A percentile compares a stretch with the other conserved stretches of the same genome.
Evolutionary conservation across 371 early-diverging fungal genomes (phyloP).

Genomic region (Mucor indicus): DNA sequence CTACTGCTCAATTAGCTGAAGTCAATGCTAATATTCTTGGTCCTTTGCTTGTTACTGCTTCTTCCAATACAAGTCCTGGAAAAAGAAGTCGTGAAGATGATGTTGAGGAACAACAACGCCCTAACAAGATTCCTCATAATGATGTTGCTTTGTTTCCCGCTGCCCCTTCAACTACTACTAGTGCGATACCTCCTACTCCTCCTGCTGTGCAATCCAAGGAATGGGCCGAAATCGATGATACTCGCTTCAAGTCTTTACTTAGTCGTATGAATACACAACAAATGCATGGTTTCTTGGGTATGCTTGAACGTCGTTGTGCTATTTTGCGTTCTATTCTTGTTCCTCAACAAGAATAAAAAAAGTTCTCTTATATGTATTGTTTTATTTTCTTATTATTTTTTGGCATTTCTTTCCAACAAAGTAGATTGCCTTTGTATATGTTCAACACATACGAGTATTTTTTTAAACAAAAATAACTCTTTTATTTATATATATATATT

Average conservation of each 20-base stretch:
- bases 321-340: slow-evolving; percentile 31
- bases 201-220: slow-evolving; percentile 33
- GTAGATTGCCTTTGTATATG: slow-evolving; percentile 23
- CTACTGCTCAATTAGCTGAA: not conserved
- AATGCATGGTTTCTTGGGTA: slow-evolving; percentile 51
- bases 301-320: slow-evolving; percentile 48
- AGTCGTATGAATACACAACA: slow-evolving; percentile 51
- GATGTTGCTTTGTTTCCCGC: slow-evolving; percentile 11
- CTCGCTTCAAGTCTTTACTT: slow-evolving; percentile 43
- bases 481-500: slow-evolving; percentile 10
- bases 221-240: slow-evolving; percentile 40
- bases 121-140: not conserved
- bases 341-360: slow-evolving; percentile 14
- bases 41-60: not conserved
- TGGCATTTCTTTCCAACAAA: slow-evolving; percentile 13
- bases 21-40: slow-evolving; percentile 1
- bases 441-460: slow-evolving; percentile 27
- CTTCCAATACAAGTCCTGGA: not conserved
- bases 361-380: not conserved
- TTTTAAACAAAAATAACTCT: slow-evolving; percentile 11
- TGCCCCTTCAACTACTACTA: slow-evolving; percentile 3
- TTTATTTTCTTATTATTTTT: slow-evolving; percentile 6
- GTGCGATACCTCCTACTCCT: slow-evolving; percentile 1
- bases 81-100: slow-evolving; percentile 16
- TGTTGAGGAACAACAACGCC: not conserved